phyloP scores from a whole-genome alignment of 768 basidiomycete species.

The Pisolithus tinctorius region DNA sequence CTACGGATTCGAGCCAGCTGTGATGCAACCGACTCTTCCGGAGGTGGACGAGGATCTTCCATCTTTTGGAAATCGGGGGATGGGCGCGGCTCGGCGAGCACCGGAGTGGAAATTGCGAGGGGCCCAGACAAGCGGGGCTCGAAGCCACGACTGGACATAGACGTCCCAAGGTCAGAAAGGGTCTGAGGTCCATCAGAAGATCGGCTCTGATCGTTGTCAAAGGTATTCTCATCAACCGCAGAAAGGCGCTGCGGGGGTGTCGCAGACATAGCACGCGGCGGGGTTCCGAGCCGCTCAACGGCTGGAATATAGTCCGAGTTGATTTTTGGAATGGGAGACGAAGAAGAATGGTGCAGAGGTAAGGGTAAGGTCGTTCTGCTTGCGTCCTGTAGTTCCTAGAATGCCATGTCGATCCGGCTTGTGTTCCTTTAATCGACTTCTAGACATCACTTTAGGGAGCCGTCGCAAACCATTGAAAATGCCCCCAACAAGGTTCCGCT shows the following conservation, averaged over 20 bases:
- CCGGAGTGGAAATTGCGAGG: slow-evolving; percentile 24
- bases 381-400: slow-evolving; percentile 3
- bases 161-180: slow-evolving; percentile 17
- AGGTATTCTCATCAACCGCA: slow-evolving; percentile 17
- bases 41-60: slow-evolving; percentile 35
- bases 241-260: slow-evolving; percentile 22
- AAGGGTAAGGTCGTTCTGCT: slow-evolving; percentile 9
- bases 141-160: slow-evolving; percentile 21
- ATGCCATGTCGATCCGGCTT: slow-evolving; percentile 13
- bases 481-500: slow-evolving; percentile 25
- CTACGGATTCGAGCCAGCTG: slow-evolving; percentile 32
- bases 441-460: slow-evolving; percentile 29
- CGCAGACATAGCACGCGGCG: slow-evolving; percentile 18
- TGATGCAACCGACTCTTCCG: slow-evolving; percentile 27
- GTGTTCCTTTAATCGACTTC: slow-evolving; percentile 20
- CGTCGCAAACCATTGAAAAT: slow-evolving; percentile 25
- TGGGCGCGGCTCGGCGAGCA: slow-evolving; percentile 31
- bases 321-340: slow-evolving; percentile 12
- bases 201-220: slow-evolving; percentile 11
- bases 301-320: slow-evolving; percentile 25
- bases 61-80: slow-evolving; percentile 46
- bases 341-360: slow-evolving; percentile 18
- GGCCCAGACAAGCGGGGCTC: slow-evolving; percentile 17
- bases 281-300: slow-evolving; percentile 21
- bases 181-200: slow-evolving; percentile 9